Base-by-base conservation (phyloP, 2,329 filamentous ascomycete species). In the Karstenula rhodostoma region DNA sequence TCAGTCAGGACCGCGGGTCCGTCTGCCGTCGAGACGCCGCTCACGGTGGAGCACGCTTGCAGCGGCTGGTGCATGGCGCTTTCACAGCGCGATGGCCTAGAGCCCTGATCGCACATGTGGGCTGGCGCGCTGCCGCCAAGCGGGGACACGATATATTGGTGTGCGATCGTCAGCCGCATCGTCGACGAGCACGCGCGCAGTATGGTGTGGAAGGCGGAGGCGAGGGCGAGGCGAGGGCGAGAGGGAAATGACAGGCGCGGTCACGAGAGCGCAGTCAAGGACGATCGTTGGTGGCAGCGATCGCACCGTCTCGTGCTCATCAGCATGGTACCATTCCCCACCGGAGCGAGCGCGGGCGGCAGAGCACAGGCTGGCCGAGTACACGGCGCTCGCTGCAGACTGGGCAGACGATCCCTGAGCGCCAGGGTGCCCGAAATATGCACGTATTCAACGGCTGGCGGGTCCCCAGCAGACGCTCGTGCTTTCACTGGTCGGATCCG, bases 91-190 rank as follows among this genome's bases (percentile, higher is more conserved):
- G 71, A 71, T 70, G 72, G 73, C 70, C 72, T 76, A 72, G 74
- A 76, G 74, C 69, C 67, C 62, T 75, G 73, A 76, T 75, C 74
- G 73, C 59, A 75, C 71, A 75, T 73, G 66, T 53, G 72, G 72
- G 72, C 70, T 74, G 70, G 66, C 63, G 64, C 64, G 59, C 56
- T 25, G 46, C 64, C 70, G 74, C 74, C 73, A 75, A 76, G 74
- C 65, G 72, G 67, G 32, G 50, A 46, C 50, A 22, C 49, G 68
- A 69, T 71, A 73, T 74, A 75, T 76, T 77, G 74, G 68, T 66
- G 67, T 68, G 72, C 64, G 71, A 74, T 76, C 73, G 75, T 77
- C 75, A 77, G 75, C 75, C 75, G 73, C 75, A 76, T 76, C 61
- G 67, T 60, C 51, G 37, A 61, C 33, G 50, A 58, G 58, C 57